These are phyloP conservation scores for Xylaria longipes DNA, from an alignment of 495 filamentous ascomycete genomes.

Conservation along the genomic window DNA sequence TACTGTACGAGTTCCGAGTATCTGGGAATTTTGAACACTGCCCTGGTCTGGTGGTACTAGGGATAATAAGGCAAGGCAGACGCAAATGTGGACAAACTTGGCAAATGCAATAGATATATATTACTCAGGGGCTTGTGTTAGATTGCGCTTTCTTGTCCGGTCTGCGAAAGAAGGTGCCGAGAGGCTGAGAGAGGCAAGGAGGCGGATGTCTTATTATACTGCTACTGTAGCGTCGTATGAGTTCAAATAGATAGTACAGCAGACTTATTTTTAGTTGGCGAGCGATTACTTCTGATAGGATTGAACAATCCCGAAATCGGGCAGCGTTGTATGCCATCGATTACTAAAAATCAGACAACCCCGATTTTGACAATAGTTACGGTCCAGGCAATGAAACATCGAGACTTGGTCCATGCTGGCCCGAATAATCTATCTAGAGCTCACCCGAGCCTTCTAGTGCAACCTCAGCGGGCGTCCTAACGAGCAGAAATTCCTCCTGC, in stretches of 20 bases:
- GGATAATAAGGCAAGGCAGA: neutral
- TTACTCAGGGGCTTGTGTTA: neutral
- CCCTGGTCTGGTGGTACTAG: neutral
- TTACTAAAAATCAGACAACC: neutral
- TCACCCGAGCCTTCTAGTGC: constrained; percentile 18
- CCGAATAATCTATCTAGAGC: constrained; percentile 19
- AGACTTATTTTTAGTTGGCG: neutral
- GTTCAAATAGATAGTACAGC: neutral
- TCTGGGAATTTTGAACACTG: neutral
- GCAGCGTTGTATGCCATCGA: neutral
- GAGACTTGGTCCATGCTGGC: neutral
- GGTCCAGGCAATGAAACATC: neutral
- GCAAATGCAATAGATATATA: neutral
- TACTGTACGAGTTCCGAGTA: neutral
- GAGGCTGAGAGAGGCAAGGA: neutral
- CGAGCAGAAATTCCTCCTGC: constrained; percentile 51
- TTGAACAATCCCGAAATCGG: neutral
- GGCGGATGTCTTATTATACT: neutral
- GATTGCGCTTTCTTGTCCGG: neutral
- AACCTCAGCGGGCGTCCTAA: constrained; percentile 37
- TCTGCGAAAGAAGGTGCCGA: neutral
- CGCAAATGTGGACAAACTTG: neutral
- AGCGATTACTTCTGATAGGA: neutral
- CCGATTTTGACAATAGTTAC: neutral
- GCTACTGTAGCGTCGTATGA: neutral